Percentiles rank a stretch among this genome's conserved stretches.
Evolutionary conservation across 768 basidiomycete species (phyloP).

Genomic region (Hericium erinaceus): DNA sequence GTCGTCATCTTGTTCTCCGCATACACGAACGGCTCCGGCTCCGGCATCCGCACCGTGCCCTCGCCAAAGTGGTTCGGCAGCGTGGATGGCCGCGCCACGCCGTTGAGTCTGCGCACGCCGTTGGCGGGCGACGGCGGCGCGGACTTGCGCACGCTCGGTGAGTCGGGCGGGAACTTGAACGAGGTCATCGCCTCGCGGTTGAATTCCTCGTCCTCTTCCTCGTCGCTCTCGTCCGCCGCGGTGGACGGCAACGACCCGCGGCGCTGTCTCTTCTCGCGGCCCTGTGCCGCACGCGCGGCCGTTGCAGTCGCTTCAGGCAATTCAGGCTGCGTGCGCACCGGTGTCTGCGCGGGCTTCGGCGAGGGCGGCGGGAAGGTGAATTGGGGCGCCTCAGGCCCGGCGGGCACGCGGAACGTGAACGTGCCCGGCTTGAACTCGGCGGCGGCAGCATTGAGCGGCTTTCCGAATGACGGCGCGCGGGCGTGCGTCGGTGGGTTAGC

Average conservation of each 20-base stretch:
- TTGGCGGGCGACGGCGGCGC: slow-evolving; percentile 29
- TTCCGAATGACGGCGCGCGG: slow-evolving; percentile 42
- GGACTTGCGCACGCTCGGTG: slow-evolving; percentile 40
- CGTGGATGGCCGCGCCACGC: slow-evolving; percentile 46
- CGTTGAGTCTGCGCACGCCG: slow-evolving; percentile 8
- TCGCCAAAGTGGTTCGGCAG: slow-evolving; percentile 30
- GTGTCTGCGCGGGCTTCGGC: slow-evolving; percentile 20
- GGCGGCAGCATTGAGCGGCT: slow-evolving; percentile 71
- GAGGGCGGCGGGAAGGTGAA: slow-evolving; percentile 17
- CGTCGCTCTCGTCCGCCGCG: slow-evolving; percentile 24
- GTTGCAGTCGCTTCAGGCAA: slow-evolving; percentile 19
- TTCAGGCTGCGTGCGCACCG: slow-evolving; percentile 31
- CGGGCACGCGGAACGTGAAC: slow-evolving; percentile 71
- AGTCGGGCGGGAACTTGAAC: slow-evolving; percentile 67
- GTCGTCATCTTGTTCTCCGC: slow-evolving; percentile 12
- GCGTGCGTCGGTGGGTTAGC: slow-evolving; percentile 24
- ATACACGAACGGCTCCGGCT: neutral
- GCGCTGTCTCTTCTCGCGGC: slow-evolving; percentile 73
- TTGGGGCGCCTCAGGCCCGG: slow-evolving; percentile 48
- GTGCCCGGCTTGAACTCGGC: slow-evolving; percentile 71
- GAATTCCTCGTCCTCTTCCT: slow-evolving; percentile 31
- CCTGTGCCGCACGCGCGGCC: slow-evolving; percentile 41
- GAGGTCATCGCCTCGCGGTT: slow-evolving; percentile 39
- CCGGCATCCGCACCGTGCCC: slow-evolving; percentile 12
- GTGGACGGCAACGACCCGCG: slow-evolving; percentile 31